Percentiles rank a stretch among this genome's conserved stretches.
These are phyloP conservation scores for Fusarium verticillioides DNA, from an alignment of 2,329 filamentous ascomycete species.

Conservation along the genomic window DNA sequence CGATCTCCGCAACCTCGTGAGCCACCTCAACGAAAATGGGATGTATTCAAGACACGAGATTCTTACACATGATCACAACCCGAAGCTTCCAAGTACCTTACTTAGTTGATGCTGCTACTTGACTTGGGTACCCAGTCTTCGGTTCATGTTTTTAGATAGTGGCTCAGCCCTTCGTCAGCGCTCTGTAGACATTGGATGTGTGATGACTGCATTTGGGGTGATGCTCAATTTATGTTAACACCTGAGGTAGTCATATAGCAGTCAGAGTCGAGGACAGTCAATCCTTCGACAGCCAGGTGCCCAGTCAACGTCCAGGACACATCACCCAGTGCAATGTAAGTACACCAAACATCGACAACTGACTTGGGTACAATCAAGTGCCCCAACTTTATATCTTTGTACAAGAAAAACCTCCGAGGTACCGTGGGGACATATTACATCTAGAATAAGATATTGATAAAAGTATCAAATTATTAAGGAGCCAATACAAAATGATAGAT, in stretches of 20 bases:
- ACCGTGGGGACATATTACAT: not conserved
- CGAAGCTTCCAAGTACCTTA: not conserved
- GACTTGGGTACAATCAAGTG: not conserved
- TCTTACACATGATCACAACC: conserved; percentile 21
- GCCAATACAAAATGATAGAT: not conserved
- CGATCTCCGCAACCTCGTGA: conserved; percentile 19
- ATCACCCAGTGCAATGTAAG: not conserved
- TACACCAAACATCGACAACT: not conserved
- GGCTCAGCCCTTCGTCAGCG: conserved; percentile 8
- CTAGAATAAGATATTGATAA: not conserved
- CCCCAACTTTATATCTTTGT: not conserved
- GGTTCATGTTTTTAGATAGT: not conserved
- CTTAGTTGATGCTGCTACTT: not conserved
- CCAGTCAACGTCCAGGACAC: not conserved
- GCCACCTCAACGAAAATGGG: not conserved
- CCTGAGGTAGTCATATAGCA: not conserved
- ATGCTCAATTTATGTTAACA: not conserved
- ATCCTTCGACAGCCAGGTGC: no score
- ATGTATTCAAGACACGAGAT: conserved; percentile 14
- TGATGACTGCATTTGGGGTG: not conserved
- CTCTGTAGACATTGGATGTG: not conserved
- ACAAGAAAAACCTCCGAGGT: no score
- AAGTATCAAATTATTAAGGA: not conserved
- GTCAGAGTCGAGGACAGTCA: not conserved
- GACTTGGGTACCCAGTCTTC: not conserved